Conservation (phyloP, 1,139 yeast species). For the Blastobotrys proliferans region DNA sequence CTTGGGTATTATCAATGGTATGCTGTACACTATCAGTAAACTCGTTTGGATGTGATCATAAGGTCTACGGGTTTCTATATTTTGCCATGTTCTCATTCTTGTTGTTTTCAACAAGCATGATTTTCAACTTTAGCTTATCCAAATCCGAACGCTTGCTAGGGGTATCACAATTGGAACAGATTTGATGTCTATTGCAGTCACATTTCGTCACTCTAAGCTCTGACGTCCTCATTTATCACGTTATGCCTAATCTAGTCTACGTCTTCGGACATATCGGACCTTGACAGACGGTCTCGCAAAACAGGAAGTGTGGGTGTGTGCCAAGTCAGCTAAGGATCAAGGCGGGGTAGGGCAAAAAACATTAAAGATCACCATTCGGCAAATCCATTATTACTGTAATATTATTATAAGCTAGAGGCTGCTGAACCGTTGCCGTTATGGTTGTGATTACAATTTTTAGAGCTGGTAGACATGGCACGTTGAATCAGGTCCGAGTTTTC, state of each 20-base stretch:
- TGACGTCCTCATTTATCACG: too few species aligned
- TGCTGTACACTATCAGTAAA: conserved; percentile 6
- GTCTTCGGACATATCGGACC: too few species aligned
- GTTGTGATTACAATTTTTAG: not conserved
- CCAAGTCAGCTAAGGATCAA: too few species aligned
- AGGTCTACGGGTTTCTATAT: conserved; percentile 6
- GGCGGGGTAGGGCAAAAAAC: too few species aligned
- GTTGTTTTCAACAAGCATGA: conserved; percentile 1
- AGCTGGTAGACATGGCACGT: conserved; percentile 9
- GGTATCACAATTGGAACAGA: too few species aligned
- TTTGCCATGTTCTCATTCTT: conserved; percentile 2
- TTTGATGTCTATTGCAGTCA: too few species aligned
- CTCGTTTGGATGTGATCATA: conserved; percentile 9
- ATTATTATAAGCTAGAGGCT: not conserved
- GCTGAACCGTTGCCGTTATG: not conserved
- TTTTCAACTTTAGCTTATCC: conserved; percentile 1
- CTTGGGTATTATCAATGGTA: conserved; percentile 5
- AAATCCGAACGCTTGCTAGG: not conserved
- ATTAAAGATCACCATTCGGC: too few species aligned
- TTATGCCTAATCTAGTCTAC: too few species aligned
- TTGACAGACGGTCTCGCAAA: too few species aligned
- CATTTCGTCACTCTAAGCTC: too few species aligned
- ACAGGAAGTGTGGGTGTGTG: too few species aligned
- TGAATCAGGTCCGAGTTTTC: conserved; percentile 9
- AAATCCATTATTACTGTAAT: conserved; percentile 2